Percentiles rank a stretch among this genome's conserved stretches.
phyloP scores from a whole-genome alignment of 2,329 filamentous ascomycete genomes.

The Mycosphaerella sp. region DNA sequence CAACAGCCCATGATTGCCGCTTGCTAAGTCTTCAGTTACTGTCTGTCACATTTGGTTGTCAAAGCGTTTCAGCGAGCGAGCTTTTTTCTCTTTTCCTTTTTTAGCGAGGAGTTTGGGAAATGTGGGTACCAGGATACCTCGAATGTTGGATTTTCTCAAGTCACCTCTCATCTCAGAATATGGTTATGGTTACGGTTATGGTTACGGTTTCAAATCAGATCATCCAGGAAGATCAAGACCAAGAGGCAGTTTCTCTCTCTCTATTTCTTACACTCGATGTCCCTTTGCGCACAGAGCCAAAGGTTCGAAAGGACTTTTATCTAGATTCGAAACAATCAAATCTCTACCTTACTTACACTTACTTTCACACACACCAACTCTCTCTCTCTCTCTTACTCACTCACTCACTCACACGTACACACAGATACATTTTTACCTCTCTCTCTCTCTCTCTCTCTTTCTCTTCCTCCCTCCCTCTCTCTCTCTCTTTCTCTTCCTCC shows the following conservation, averaged over 20 bases:
- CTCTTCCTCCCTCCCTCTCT: too few species aligned
- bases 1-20: slow-evolving; percentile 37
- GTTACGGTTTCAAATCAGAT: not conserved
- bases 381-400: too few species aligned
- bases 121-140: slow-evolving; percentile 10
- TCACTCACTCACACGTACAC: too few species aligned
- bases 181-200: slow-evolving; percentile 7
- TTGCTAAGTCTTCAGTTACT: slow-evolving; percentile 32
- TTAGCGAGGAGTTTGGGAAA: slow-evolving; percentile 19
- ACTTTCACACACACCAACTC: too few species aligned
- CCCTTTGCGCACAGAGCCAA: not conserved
- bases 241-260: slow-evolving; percentile 19
- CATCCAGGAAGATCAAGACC: too few species aligned
- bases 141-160: not conserved
- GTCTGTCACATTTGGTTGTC: slow-evolving; percentile 21
- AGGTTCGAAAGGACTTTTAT: too few species aligned
- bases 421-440: too few species aligned
- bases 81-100: not conserved
- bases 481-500: too few species aligned
- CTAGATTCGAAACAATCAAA: too few species aligned
- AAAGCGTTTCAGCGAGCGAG: slow-evolving; percentile 27
- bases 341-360: too few species aligned
- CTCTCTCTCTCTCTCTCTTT: too few species aligned
- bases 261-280: too few species aligned
- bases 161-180: slow-evolving; percentile 19